phyloP scores from a whole-genome alignment of 805 yeast genomes.

The Lipomyces starkeyi region DNA sequence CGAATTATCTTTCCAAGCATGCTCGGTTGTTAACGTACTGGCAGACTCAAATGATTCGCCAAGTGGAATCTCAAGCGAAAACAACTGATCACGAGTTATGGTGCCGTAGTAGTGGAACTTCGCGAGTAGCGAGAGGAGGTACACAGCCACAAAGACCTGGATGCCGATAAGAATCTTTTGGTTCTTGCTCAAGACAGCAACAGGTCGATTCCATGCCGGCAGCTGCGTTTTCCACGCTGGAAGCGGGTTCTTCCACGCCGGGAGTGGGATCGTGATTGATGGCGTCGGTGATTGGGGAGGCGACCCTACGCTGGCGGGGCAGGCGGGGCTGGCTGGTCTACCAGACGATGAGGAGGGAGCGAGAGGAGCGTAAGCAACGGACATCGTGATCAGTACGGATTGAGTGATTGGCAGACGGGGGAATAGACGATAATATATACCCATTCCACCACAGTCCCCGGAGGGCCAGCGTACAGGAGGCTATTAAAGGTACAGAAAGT shows the following conservation, averaged over 20 bases:
- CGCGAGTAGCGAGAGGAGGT: conserved; percentile 20
- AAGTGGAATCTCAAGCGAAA: conserved; percentile 18
- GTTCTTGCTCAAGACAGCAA: neutral
- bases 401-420: too few species aligned
- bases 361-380: neutral
- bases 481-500: too few species aligned
- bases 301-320: neutral
- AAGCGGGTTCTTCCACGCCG: neutral
- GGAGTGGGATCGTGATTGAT: conserved; percentile 3
- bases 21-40: neutral
- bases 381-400: neutral
- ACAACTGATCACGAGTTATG: conserved; percentile 15
- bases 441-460: neutral
- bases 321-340: neutral
- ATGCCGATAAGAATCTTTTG: conserved; percentile 9
- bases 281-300: neutral
- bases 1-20: neutral
- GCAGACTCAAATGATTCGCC: neutral
- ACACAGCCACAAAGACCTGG: conserved; percentile 19
- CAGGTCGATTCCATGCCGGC: neutral
- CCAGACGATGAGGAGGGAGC: neutral
- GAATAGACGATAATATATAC: neutral
- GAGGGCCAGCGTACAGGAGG: too few species aligned
- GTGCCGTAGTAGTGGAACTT: conserved; percentile 25
- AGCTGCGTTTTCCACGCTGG: conserved; percentile 6